Base-by-base conservation (phyloP, 2,329 filamentous ascomycete genomes). In the Lasiodiplodia theobromae region DNA sequence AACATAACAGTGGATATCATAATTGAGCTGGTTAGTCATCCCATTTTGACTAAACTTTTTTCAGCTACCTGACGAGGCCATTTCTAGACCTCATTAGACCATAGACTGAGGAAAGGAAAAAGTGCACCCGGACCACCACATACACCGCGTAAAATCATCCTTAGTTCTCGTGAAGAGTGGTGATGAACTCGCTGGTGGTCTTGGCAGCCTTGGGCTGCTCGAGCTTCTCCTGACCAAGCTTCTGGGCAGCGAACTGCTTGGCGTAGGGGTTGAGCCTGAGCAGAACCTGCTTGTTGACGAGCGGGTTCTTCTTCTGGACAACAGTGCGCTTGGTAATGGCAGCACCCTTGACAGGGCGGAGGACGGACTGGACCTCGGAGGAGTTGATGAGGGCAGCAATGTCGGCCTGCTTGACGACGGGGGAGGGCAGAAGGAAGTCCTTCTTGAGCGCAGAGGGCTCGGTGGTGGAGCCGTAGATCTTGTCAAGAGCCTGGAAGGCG, bases 291-390 rank as follows among this genome's bases (percentile, higher is more conserved):
- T 94, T 97, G 92, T 99, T 99, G 86, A 88, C 88, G 77, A 99
- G 94, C 80, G 96, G 96, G 90, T 99, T 99, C 94, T 98, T 98
- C 94, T 99, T 99, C 90, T 97, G 95, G 76, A 97, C 93, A 80
- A 88, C 86, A 76, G 87, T 86, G 81, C 96, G 93, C 90, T 97
- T 97, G 85, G 94, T 96, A 81, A 90, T 85, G 80, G 93, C 89
- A 77, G 91, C 89, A 77, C 96, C 96, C 88, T 94, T 96, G 84
- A 94, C 93, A 71, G 91, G 93, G 78, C 92, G 91, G 80, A 99
- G 90, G 70, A 97, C 95, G 84, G 91, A 92, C 91, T 99, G 96
- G 84, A 98, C 92, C 87, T 99, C 96, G 80, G 93, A 94, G 80
- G 92, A 95, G 93, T 99, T 99, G 92, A 99, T 99, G 81, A 99